Percentiles rank a stretch among this genome's conserved stretches.
These are phyloP conservation scores for Trichosporon sp. DNA, from an alignment of 1,284 basidiomycete genomes.

Conservation along the genomic window DNA sequence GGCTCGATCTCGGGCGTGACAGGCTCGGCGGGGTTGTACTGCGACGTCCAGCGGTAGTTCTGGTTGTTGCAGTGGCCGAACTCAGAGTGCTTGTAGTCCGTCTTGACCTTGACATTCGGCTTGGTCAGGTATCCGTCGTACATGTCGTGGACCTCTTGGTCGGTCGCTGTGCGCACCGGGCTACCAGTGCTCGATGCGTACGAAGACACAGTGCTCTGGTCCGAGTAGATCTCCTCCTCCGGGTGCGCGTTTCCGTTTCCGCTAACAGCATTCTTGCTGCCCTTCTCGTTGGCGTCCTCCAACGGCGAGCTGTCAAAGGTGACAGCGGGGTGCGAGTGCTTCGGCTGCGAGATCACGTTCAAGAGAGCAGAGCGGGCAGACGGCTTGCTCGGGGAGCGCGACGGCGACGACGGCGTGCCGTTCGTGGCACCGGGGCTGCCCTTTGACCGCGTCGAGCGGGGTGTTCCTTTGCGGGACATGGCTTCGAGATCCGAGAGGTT, in stretches of 20 bases:
- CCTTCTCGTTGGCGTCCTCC: slow-evolving; percentile 5
- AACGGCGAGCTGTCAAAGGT: slow-evolving; percentile 33
- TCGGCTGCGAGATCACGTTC: slow-evolving; percentile 46
- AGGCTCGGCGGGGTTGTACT: slow-evolving; percentile 56
- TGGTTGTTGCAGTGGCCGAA: slow-evolving; percentile 56
- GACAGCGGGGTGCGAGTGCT: slow-evolving; percentile 33
- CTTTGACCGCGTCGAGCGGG: slow-evolving; percentile 8
- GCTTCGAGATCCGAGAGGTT: background rate
- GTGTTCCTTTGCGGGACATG: slow-evolving; percentile 2
- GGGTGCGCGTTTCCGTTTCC: background rate
- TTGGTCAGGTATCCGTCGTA: slow-evolving; percentile 51
- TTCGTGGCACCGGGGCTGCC: slow-evolving; percentile 1
- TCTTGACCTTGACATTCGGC: slow-evolving; percentile 46
- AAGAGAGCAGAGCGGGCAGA: slow-evolving; percentile 44
- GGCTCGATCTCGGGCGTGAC: slow-evolving; percentile 63
- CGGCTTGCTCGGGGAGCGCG: slow-evolving; percentile 20
- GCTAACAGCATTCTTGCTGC: background rate
- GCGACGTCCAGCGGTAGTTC: slow-evolving; percentile 56
- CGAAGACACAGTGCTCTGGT: slow-evolving; percentile 47
- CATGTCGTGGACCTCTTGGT: slow-evolving; percentile 44
- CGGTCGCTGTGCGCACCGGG: slow-evolving; percentile 24
- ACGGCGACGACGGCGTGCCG: slow-evolving; percentile 17
- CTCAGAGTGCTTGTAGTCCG: slow-evolving; percentile 52
- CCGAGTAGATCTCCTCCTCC: slow-evolving; percentile 44
- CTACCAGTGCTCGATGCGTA: slow-evolving; percentile 37